phyloP scores from a whole-genome alignment of 176 grass and related monocot species.

The Rhipidocladum racemiflorum region DNA sequence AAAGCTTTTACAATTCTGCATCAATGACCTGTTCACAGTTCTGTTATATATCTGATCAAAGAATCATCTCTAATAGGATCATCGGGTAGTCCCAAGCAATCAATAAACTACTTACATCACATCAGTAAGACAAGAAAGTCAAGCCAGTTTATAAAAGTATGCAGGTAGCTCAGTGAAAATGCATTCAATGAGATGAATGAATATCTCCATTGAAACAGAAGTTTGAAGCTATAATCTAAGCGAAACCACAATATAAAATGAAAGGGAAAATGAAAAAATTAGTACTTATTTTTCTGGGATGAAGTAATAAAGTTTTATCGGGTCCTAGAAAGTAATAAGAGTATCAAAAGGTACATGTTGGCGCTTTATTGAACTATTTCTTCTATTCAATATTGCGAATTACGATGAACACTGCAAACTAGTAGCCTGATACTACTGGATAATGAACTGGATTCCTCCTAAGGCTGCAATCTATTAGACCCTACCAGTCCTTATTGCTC shows the following conservation, averaged over 20 bases:
- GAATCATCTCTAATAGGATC: background rate
- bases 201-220: slow-evolving; percentile 3
- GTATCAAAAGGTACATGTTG: background rate
- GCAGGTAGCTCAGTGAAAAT: background rate
- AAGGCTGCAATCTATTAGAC: slow-evolving; percentile 5
- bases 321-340: background rate
- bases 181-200: slow-evolving; percentile 12
- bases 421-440: background rate
- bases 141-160: slow-evolving; percentile 19
- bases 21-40: background rate
- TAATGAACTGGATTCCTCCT: background rate
- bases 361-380: background rate
- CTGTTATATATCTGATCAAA: slow-evolving; percentile 9
- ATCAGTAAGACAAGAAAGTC: background rate
- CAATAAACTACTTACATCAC: background rate
- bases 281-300: background rate
- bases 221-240: background rate
- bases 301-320: background rate
- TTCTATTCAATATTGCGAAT: background rate
- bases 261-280: no score
- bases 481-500: background rate
- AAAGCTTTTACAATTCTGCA: background rate
- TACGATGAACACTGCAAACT: background rate
- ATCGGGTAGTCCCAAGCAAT: slow-evolving; percentile 1
- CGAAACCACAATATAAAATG: no score